Evolutionary conservation across 495 filamentous ascomycete genomes (phyloP), one percentile per base, ranked within the genome.

Genomic region (Cryomyces antarcticus): DNA sequence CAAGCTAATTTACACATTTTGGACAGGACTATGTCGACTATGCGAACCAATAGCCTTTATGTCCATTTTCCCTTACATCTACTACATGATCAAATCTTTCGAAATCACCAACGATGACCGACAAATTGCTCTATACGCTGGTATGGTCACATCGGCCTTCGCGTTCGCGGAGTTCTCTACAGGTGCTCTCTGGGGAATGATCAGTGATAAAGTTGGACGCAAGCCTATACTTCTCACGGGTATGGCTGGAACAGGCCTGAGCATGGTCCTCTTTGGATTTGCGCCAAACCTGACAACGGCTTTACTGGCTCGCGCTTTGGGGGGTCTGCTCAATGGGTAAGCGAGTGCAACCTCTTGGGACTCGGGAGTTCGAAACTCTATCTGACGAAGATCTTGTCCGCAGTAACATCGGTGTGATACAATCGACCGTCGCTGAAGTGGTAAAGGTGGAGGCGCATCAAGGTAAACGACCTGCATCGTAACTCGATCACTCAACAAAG

Each of bases 41-140:
- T 94, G 84, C 67, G 89, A 99, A 60, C 89, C 89, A 38, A 94
- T 99, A 59, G 92, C 89, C 7, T 96, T 99, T 69, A 96, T 93
- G 81, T 94, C 86, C 41, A 94, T 99, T 51, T 96, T 99, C 56
- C 92, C 89, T 4, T 99, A 99, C 57, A 86, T 88, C 54, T 99
- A 94, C 64, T 89, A 78, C 65, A 99, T 99, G 89, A 82, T 96
- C 39, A 69, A 82, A 51, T 82, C 81, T 31, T 99, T 99, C 62
- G 65, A 82, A 49, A 77, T 89, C 59, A 81, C 85, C 37, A 57
- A 79, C 46, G 77, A 82, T 52, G 69, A 82, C 42, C 72, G 70
- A 47, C 72, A 81, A 56, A 93, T 95, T 51, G 79, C 86, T 13
- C 67, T 93, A 42, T 99, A 95, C 57, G 85, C 82, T 36, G 92